A percentile compares a stretch with the other conserved stretches of the same genome.
phyloP scores from a whole-genome alignment of 1,284 basidiomycete species.

The Cryptococcus depauperatus region DNA sequence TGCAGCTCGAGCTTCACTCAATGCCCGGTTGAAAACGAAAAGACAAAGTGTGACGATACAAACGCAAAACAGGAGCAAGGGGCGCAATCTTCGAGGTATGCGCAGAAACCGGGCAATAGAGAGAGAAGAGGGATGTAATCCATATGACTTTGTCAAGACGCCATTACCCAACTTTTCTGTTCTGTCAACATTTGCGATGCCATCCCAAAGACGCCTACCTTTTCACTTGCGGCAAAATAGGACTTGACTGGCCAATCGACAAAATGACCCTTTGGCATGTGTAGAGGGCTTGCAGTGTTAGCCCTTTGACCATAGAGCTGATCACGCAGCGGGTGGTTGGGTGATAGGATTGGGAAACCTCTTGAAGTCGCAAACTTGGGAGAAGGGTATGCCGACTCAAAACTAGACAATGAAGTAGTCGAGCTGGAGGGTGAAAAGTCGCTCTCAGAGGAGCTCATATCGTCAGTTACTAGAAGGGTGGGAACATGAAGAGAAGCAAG shows the following conservation, averaged over 20 bases:
- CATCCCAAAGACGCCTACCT: background rate
- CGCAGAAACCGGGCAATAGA: conserved; percentile 23
- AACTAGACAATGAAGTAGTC: background rate
- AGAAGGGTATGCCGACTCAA: background rate
- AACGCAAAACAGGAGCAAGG: conserved; percentile 24
- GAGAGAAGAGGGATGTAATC: conserved; percentile 9
- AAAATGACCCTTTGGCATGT: conserved; percentile 31
- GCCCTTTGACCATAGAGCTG: conserved; percentile 13
- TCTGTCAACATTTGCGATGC: background rate
- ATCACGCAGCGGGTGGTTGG: conserved; percentile 22
- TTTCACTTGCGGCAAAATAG: conserved; percentile 14
- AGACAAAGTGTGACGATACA: conserved; percentile 22
- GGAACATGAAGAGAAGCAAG: too few relatives aligned
- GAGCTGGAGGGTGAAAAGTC: conserved; percentile 12
- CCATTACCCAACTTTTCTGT: background rate
- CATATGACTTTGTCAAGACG: conserved; percentile 20
- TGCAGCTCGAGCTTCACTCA: conserved; percentile 12
- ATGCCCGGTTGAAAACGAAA: conserved; percentile 20
- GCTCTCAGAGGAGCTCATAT: background rate
- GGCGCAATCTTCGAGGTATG: conserved; percentile 30
- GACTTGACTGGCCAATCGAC: conserved; percentile 3
- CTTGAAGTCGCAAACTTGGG: conserved; percentile 1
- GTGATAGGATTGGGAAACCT: conserved; percentile 22
- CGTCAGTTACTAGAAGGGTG: too few relatives aligned
- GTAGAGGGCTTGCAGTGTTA: conserved; percentile 11